A percentile compares a stretch with the other conserved stretches of the same genome.
These are phyloP conservation scores for Asterochloris erici DNA, from an alignment of 139 green algal genomes.

Conservation along the genomic window DNA sequence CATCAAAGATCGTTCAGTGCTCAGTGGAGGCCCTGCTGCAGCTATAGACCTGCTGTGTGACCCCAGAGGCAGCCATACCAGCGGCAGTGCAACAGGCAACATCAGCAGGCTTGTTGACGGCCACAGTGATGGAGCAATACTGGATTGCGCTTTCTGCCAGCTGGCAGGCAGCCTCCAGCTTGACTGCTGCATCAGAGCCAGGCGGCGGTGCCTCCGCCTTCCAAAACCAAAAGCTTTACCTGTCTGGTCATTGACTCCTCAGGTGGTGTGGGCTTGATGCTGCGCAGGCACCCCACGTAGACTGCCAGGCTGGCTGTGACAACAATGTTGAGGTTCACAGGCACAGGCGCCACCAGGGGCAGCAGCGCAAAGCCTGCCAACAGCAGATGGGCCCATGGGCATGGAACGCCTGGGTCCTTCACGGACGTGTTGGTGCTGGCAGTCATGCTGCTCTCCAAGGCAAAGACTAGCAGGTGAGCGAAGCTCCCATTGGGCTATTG, in stretches of 20 bases:
- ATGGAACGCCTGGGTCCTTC: neutral
- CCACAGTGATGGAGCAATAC: neutral
- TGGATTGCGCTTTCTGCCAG: neutral
- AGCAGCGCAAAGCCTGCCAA: neutral
- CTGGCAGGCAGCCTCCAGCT: neutral
- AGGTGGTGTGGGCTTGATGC: conserved; percentile 63
- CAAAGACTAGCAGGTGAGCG: too few relatives aligned
- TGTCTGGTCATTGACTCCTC: conserved; percentile 83
- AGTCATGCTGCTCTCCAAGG: too few relatives aligned
- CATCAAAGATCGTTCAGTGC: too few relatives aligned
- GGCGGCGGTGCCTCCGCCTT: neutral
- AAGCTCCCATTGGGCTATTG: too few relatives aligned
- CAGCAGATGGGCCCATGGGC: neutral
- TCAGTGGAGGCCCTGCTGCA: too few relatives aligned
- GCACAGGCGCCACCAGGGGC: conserved; percentile 24
- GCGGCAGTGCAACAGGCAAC: too few relatives aligned
- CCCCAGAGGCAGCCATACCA: too few relatives aligned
- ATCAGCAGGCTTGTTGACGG: neutral
- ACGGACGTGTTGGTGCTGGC: too few relatives aligned
- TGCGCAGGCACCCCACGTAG: conserved; percentile 78
- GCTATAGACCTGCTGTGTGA: too few relatives aligned
- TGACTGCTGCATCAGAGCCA: neutral
- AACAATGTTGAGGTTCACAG: conserved; percentile 76
- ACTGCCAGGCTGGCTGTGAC: conserved; percentile 77
- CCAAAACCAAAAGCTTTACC: neutral